Conservation (phyloP, 805 yeast genomes). For the Scheffersomyces coipomensis region DNA sequence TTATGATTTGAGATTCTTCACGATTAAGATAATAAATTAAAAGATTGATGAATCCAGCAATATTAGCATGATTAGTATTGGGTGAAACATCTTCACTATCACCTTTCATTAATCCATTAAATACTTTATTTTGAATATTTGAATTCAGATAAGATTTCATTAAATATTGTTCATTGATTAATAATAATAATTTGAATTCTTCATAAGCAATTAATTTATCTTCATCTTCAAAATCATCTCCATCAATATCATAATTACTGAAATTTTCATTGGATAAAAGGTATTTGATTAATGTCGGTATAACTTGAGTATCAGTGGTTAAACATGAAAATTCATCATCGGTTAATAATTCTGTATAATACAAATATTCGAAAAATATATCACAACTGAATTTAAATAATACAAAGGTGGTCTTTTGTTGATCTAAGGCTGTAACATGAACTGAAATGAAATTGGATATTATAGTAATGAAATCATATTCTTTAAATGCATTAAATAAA, state of each 20-base stretch:
- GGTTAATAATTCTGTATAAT: conserved; percentile 29
- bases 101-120: conserved; percentile 50
- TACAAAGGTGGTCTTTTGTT: conserved; percentile 24
- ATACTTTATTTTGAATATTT: conserved; percentile 46
- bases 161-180: conserved; percentile 87
- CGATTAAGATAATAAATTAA: conserved; percentile 65
- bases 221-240: conserved; percentile 49
- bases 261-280: conserved; percentile 32
- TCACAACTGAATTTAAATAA: conserved; percentile 39
- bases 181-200: conserved; percentile 67
- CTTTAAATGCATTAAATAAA: conserved; percentile 18
- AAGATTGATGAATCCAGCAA: conserved; percentile 71
- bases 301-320: conserved; percentile 23
- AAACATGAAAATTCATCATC: conserved; percentile 32
- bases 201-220: conserved; percentile 55
- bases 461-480: conserved; percentile 25
- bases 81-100: conserved; percentile 23
- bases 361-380: conserved; percentile 40
- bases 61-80: conserved; percentile 18
- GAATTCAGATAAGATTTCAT: conserved; percentile 45
- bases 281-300: conserved; percentile 26
- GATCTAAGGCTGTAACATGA: conserved; percentile 19
- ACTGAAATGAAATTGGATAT: conserved; percentile 28
- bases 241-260: conserved; percentile 30
- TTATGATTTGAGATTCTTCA: conserved; percentile 65